Conservation (phyloP, 2,329 filamentous ascomycete genomes). For the Botrytis fabae region DNA sequence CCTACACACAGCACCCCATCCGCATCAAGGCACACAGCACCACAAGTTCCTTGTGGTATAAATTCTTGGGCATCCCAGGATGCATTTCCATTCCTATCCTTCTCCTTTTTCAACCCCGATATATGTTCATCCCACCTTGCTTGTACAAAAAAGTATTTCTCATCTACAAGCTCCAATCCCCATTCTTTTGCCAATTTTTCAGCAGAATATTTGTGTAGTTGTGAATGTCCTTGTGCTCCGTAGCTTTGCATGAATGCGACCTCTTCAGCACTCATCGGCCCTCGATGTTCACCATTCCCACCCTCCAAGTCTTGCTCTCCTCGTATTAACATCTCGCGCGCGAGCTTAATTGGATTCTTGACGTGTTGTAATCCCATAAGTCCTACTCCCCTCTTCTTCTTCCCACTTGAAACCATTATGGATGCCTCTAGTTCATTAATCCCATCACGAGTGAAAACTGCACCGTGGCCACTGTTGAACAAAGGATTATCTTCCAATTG, state of each 20-base stretch:
- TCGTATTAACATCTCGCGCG: conserved; percentile 66
- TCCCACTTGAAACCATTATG: conserved; percentile 76
- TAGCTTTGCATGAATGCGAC: neutral
- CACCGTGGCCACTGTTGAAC: conserved; percentile 82
- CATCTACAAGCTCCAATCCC: conserved; percentile 66
- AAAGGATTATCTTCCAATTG: conserved; percentile 77
- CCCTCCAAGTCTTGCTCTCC: conserved; percentile 62
- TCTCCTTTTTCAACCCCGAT: conserved; percentile 55
- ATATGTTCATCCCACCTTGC: conserved; percentile 76
- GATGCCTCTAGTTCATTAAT: conserved; percentile 84
- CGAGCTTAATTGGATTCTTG: conserved; percentile 78
- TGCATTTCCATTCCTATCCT: conserved; percentile 44
- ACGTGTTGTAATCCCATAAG: conserved; percentile 72
- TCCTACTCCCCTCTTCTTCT: conserved; percentile 74
- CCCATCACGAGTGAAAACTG: conserved; percentile 82
- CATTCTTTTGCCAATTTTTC: conserved; percentile 68
- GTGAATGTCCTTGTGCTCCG: conserved; percentile 65
- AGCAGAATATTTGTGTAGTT: conserved; percentile 66
- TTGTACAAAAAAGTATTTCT: conserved; percentile 77
- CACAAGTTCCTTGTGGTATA: conserved; percentile 80
- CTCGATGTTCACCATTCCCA: conserved; percentile 42
- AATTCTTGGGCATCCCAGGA: conserved; percentile 64
- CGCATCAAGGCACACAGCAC: conserved; percentile 78
- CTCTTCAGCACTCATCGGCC: conserved; percentile 30
- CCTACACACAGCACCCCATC: conserved; percentile 71